A percentile compares a stretch with the other conserved stretches of the same genome.
phyloP scores from a whole-genome alignment of 345 rosid species.

The Arabis alpina region DNA sequence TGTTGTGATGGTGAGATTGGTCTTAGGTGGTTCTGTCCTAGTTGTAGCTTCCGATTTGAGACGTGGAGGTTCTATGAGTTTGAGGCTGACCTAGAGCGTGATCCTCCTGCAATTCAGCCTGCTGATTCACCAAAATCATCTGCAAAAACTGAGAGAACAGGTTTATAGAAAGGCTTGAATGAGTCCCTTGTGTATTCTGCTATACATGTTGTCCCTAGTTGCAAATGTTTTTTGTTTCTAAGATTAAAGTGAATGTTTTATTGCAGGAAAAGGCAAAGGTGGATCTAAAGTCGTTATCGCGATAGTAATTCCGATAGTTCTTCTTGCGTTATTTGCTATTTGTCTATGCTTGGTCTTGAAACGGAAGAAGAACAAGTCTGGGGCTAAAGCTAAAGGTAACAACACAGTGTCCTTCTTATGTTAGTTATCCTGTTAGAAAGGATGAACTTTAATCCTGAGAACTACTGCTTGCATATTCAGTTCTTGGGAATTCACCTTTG shows the following conservation, averaged over 20 bases:
- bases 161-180: constrained; percentile 24
- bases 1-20: constrained; percentile 44
- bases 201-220: neutral
- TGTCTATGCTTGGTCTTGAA: constrained; percentile 34
- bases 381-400: constrained; percentile 27
- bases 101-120: constrained; percentile 25
- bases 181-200: neutral
- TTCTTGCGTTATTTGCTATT: constrained; percentile 21
- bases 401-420: constrained; percentile 19
- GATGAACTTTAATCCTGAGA: neutral
- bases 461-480: constrained; percentile 7
- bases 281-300: constrained; percentile 33
- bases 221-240: constrained; percentile 18
- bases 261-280: constrained; percentile 36
- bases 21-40: constrained; percentile 44
- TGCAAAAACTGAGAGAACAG: constrained; percentile 7
- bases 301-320: constrained; percentile 30
- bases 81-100: constrained; percentile 19
- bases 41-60: constrained; percentile 55
- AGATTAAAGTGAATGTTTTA: constrained; percentile 6
- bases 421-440: neutral
- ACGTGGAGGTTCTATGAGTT: constrained; percentile 37
- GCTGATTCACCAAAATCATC: constrained; percentile 12
- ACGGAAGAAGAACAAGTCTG: constrained; percentile 29
- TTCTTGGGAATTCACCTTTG: constrained; percentile 22